Percentiles rank a stretch among this genome's conserved stretches.
phyloP scores from a whole-genome alignment of 257 asterid species.

The Ehretia macrophylla region DNA sequence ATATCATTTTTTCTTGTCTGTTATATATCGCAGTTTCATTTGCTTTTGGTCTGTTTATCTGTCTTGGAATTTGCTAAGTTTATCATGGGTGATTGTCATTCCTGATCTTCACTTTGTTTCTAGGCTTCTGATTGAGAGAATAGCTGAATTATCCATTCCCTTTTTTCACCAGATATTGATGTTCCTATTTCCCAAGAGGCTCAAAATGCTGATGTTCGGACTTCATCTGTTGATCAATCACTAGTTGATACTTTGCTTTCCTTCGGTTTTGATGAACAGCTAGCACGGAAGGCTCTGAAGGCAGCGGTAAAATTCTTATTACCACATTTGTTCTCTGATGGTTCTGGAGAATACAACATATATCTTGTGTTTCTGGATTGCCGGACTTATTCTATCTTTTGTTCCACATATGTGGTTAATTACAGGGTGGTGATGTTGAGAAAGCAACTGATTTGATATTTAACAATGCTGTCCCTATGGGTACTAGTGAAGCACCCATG shows the following conservation, averaged over 20 bases:
- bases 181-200: conserved; percentile 53
- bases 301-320: conserved; percentile 57
- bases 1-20: too few relatives aligned
- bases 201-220: conserved; percentile 27
- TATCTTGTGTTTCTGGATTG: not conserved
- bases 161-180: conserved; percentile 53
- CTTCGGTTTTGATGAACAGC: conserved; percentile 83
- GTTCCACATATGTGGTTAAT: conserved; percentile 13
- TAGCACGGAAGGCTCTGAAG: conserved; percentile 74
- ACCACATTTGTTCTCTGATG: not conserved
- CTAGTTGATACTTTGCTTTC: conserved; percentile 66
- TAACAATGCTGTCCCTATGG: conserved; percentile 43
- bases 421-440: conserved; percentile 85
- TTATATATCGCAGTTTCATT: too few relatives aligned
- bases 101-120: too few relatives aligned
- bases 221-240: conserved; percentile 67
- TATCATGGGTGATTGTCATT: too few relatives aligned
- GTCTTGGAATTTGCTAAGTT: too few relatives aligned
- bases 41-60: too few relatives aligned
- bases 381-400: not conserved
- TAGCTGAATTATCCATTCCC: conserved; percentile 9
- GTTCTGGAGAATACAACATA: not conserved
- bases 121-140: too few relatives aligned
- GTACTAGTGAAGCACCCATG: conserved; percentile 32
- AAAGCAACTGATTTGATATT: conserved; percentile 95